Conservation (phyloP, 805 yeast species). For the Saturnispora sanitii region DNA sequence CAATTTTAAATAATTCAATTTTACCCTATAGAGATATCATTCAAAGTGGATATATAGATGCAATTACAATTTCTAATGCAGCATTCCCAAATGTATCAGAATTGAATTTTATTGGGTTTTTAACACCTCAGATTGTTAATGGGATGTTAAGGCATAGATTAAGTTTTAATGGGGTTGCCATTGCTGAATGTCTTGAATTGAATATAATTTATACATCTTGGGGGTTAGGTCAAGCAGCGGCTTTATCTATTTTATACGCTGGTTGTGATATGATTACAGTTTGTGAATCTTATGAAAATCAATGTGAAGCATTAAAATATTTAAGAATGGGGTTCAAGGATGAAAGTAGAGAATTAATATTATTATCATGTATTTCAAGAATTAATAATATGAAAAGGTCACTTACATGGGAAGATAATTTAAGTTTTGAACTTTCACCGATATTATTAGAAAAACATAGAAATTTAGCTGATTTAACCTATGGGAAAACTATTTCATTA, state of each 20-base stretch:
- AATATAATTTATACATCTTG: conserved; percentile 53
- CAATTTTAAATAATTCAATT: conserved; percentile 38
- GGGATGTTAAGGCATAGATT: conserved; percentile 42
- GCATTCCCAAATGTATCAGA: conserved; percentile 53
- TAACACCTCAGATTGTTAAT: conserved; percentile 43
- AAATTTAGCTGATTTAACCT: conserved; percentile 35
- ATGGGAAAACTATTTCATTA: conserved; percentile 41
- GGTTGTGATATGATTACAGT: conserved; percentile 58
- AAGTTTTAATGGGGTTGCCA: conserved; percentile 45
- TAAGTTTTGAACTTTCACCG: conserved; percentile 25
- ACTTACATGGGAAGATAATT: conserved; percentile 32
- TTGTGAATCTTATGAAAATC: conserved; percentile 45
- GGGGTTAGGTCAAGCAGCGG: conserved; percentile 58
- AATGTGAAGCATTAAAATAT: conserved; percentile 44
- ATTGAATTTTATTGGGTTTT: conserved; percentile 53
- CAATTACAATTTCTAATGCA: conserved; percentile 53
- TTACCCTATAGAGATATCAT: conserved; percentile 43
- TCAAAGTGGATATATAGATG: conserved; percentile 38
- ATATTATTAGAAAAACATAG: conserved; percentile 35
- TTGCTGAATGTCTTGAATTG: conserved; percentile 54
- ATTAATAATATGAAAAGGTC: conserved; percentile 34
- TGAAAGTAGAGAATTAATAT: conserved; percentile 32
- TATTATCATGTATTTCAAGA: conserved; percentile 32
- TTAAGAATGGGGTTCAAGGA: conserved; percentile 25
- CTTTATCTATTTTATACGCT: conserved; percentile 45